These are phyloP conservation scores for Papiliotrema flavescens DNA, from an alignment of 1,284 basidiomycete species.

Conservation along the genomic window DNA sequence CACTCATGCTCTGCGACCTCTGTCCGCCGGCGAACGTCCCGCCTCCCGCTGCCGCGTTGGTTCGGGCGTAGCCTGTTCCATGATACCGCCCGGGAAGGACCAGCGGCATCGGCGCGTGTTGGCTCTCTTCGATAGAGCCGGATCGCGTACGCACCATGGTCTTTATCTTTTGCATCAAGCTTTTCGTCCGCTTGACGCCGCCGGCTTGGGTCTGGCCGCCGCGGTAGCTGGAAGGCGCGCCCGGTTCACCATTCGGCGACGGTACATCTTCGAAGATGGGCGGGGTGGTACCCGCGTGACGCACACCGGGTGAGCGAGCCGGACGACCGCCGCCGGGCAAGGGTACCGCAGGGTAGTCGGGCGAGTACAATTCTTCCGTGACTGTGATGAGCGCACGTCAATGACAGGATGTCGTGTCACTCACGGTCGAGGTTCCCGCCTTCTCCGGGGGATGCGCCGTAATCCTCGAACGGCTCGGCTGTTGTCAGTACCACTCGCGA, in stretches of 20 bases:
- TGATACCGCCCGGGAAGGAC: neutral
- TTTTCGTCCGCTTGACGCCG: conserved; percentile 49
- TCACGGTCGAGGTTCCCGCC: conserved; percentile 4
- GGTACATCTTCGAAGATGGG: conserved; percentile 16
- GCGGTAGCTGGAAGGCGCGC: conserved; percentile 3
- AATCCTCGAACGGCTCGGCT: conserved; percentile 50
- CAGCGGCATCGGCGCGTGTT: conserved; percentile 4
- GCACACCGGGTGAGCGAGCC: conserved; percentile 36
- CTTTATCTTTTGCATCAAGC: conserved; percentile 51
- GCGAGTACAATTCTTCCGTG: conserved; percentile 19
- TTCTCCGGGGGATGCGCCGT: conserved; percentile 36
- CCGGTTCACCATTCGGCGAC: conserved; percentile 12
- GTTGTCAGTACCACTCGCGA: conserved; percentile 15
- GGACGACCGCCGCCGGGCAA: conserved; percentile 14
- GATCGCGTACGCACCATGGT: conserved; percentile 48
- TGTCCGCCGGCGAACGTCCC: neutral
- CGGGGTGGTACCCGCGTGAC: conserved; percentile 21
- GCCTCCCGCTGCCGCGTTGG: neutral
- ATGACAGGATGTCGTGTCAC: neutral
- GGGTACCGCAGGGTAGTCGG: conserved; percentile 11
- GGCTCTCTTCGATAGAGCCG: conserved; percentile 21
- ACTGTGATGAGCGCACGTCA: conserved; percentile 12
- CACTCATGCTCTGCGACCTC: neutral
- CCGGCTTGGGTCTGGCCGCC: conserved; percentile 7
- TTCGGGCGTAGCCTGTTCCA: neutral